Evolutionary conservation across 345 rosid genomes (phyloP), one percentile per base, ranked within the genome.

Genomic region (Eucalyptus curtisii): DNA sequence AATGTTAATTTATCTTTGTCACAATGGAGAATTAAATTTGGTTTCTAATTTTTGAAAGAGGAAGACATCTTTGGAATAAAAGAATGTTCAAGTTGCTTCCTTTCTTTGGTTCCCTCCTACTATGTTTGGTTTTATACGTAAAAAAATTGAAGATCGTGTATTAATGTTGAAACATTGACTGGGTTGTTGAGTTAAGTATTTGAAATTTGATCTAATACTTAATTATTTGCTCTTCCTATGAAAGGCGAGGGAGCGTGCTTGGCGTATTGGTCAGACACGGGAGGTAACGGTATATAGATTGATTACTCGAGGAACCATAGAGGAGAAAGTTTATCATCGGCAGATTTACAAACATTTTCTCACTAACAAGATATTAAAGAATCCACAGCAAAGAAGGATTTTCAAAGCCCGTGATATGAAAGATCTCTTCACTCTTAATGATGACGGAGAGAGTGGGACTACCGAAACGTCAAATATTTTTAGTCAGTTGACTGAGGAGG

Each of bases 221-320:
- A 47, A 22, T 33, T 45, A 27, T 88, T 13, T 48, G 59, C 91
- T 37, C 87, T 89, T 85, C 80, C 88, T 49, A 7, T 90, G 82
- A 90, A 93, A 97, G 99, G 99, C 99, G 12, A 97, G 99, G 95
- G 99, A 98, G 92, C 99, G 99, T 68, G 99, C 99, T 88, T 98
- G 99, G 99, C 99, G 98, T 81, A 96, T 98, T 92, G 99, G 99
- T 87, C 99, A 98, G 92, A 95, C 92, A 91, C 93, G 95, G 90
- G 99, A 96, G 91, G 99, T 98, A 84, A 94, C 95, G n/a, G 93
- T 98, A 30, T 98, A 96, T 90, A 96, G 99, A 94, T 90, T 98
- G 94, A 96, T 98, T 90, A 97, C 96, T 1, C 96, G 96, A 8
- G 99, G 99, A 89, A 95, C 98, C 86, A 98, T 98, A 88, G 99